phyloP scores from a whole-genome alignment of 2,329 filamentous ascomycete genomes.

The Penicillium concentricum region DNA sequence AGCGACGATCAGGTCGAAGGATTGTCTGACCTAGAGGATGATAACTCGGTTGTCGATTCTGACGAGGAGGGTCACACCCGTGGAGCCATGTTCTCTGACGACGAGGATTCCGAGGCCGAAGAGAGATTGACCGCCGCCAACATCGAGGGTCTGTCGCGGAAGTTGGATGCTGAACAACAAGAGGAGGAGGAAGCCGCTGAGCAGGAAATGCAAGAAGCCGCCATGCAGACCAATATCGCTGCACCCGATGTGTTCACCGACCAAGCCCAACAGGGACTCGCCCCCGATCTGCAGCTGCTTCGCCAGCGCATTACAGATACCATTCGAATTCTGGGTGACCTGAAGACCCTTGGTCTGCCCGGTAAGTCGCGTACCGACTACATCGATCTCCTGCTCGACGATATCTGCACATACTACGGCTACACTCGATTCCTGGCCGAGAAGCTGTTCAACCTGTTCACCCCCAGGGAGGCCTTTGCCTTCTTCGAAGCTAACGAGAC shows the following conservation, averaged over 20 bases:
- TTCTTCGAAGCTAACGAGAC: conserved; percentile 99
- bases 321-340: conserved; percentile 85
- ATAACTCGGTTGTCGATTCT: conserved; percentile 64
- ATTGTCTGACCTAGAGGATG: conserved; percentile 57
- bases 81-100: conserved; percentile 87
- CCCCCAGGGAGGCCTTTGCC: conserved; percentile 88
- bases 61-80: conserved; percentile 60
- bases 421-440: conserved; percentile 94
- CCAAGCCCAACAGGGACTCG: conserved; percentile 63
- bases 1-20: conserved; percentile 48
- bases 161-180: conserved; percentile 74
- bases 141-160: conserved; percentile 85
- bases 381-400: conserved; percentile 78
- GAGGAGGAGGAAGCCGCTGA: conserved; percentile 79
- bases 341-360: conserved; percentile 75
- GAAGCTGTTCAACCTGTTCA: conserved; percentile 91
- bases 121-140: conserved; percentile 93
- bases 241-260: conserved; percentile 64
- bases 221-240: conserved; percentile 90
- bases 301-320: conserved; percentile 89
- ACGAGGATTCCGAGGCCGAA: conserved; percentile 85
- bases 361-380: conserved; percentile 85
- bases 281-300: conserved; percentile 86
- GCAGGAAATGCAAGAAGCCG: conserved; percentile 79
- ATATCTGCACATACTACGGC: conserved; percentile 94